Evolutionary conservation across 31 red algal species (phyloP).

Genomic region (Odonthalia washingtoniensis): DNA sequence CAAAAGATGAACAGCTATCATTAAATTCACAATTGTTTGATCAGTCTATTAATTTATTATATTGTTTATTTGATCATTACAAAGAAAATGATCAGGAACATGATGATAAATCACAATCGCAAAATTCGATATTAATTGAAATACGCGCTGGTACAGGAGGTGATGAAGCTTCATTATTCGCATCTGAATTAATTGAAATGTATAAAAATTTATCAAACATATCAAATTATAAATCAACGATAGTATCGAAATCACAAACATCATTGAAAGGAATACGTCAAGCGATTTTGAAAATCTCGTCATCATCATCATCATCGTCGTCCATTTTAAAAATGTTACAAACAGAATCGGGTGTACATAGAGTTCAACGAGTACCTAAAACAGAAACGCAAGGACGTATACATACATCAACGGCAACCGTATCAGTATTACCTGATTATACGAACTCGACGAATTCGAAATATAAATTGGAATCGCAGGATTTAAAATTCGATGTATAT

Average conservation of each 20-base stretch:
- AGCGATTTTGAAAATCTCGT: slow-evolving; percentile 63
- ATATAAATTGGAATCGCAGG: slow-evolving; percentile 12
- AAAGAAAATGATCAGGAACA: no score
- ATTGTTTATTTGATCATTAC: no score
- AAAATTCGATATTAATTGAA: no score
- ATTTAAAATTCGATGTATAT: slow-evolving; percentile 81
- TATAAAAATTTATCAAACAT: slow-evolving; percentile 67
- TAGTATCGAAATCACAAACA: slow-evolving; percentile 34
- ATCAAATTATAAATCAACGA: slow-evolving; percentile 49
- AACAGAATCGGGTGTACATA: slow-evolving; percentile 89
- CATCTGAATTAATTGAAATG: slow-evolving; percentile 70
- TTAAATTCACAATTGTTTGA: no score
- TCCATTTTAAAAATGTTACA: slow-evolving; percentile 46
- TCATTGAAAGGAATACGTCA: slow-evolving; percentile 56
- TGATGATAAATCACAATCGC: no score
- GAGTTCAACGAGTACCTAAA: slow-evolving; percentile 95
- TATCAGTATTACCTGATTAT: slow-evolving; percentile 67
- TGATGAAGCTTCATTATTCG: slow-evolving; percentile 90
- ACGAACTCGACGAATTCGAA: not conserved
- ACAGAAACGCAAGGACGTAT: slow-evolving; percentile 90
- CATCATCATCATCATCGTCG: slow-evolving; percentile 4
- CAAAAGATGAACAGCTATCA: not conserved
- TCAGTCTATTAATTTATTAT: no score
- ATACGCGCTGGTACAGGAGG: slow-evolving; percentile 90
- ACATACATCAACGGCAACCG: slow-evolving; percentile 86